Base-by-base conservation (phyloP, 257 asterid species). In the Marsdenia floribunda region DNA sequence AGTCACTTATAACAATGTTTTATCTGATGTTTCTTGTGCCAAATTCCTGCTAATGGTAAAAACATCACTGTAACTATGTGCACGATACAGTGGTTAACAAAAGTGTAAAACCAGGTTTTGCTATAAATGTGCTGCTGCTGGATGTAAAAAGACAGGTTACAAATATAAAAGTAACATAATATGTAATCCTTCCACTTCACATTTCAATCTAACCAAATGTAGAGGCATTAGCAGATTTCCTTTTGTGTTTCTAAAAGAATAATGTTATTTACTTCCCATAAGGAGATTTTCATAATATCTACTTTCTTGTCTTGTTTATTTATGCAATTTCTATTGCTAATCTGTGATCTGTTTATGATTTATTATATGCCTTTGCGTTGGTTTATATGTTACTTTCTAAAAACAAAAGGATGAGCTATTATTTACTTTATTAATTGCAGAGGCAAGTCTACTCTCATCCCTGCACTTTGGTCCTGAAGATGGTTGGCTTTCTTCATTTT, bases 401-500 rank as follows among this genome's bases (percentile, higher is more conserved):
- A 49, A 19, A 49, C 22, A 50, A 29, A 35, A 46, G 35, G 26
- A 64, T 42, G 19, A 42, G 26, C 47, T 24, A 50, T 73, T 24
- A 50, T 73, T 47, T 49, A 19, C 16, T 24, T 52, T 55, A 18
- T 26, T 29, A 33, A 79, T 84, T 87, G 71, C 86, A 95, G 99
- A 95, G 90, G 80, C 84, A 83, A 83, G 73, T 75, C 87, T 95
- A 73, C 89, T 95, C 65, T 84, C 91, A 16, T 76, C 88, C 13
- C 82, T 95, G 87, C 94, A 89, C 60, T 92, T 89, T 78, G 85
- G 91, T 76, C 83, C 98, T 49, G 97, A 92, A 84, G 99, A 92
- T 79, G 87, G 91, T 73, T 94, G 99, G 99, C 95, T 94, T 15
- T 89, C 97, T 77, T 94, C 97, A 80, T 95, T 92, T 79, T 95